These are phyloP conservation scores for Corniculantispora saksenae DNA, from an alignment of 2,329 filamentous ascomycete genomes.

Conservation along the genomic window DNA sequence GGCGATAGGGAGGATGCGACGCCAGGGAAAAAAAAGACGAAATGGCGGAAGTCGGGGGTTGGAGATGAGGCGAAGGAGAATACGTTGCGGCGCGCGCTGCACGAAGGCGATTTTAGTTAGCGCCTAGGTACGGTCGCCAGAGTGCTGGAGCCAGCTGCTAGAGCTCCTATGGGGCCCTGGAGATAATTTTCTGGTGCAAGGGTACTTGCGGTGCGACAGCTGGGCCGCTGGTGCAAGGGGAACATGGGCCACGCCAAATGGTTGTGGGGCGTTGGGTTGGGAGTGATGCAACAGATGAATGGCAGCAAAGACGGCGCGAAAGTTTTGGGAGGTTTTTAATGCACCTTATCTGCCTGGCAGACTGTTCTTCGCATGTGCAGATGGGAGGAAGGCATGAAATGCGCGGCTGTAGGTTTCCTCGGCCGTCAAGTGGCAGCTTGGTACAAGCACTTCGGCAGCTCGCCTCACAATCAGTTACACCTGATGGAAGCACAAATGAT, in stretches of 20 bases:
- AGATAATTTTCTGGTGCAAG: slow-evolving; percentile 22
- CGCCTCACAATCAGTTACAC: too few relatives aligned
- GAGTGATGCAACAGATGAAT: too few relatives aligned
- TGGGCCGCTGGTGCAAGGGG: background rate
- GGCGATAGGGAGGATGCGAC: slow-evolving; percentile 18
- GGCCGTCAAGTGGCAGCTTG: too few relatives aligned
- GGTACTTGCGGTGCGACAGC: background rate
- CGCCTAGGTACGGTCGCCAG: background rate
- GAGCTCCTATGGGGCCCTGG: slow-evolving; percentile 19
- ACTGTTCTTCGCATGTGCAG: too few relatives aligned
- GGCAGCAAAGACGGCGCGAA: too few relatives aligned
- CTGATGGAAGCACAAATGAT: too few relatives aligned
- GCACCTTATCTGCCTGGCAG: too few relatives aligned
- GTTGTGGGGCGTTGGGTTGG: background rate
- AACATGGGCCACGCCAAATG: background rate
- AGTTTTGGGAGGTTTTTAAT: too few relatives aligned
- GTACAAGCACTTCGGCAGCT: too few relatives aligned
- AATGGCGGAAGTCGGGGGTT: slow-evolving; percentile 12
- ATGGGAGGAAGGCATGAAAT: too few relatives aligned
- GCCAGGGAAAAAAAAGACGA: slow-evolving; percentile 16
- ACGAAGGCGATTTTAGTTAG: slow-evolving; percentile 2
- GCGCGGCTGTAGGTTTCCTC: too few relatives aligned
- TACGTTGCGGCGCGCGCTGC: slow-evolving; percentile 13
- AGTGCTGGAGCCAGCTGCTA: background rate
- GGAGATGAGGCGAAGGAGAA: slow-evolving; percentile 19